These are phyloP conservation scores for Candida alai DNA, from an alignment of 805 yeast species.

Conservation along the genomic window DNA sequence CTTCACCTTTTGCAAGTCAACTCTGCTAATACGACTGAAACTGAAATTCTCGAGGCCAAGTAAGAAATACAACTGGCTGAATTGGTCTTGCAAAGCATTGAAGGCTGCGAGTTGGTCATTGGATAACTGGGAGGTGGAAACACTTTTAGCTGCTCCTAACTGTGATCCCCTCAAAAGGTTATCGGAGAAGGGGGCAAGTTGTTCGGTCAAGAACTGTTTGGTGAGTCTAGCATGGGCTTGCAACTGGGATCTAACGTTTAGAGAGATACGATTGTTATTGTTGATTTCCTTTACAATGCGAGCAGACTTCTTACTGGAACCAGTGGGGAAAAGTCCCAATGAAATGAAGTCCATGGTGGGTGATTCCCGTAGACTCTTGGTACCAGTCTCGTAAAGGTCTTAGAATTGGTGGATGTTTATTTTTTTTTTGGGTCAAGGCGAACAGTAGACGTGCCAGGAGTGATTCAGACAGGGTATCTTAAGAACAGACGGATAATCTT, in stretches of 20 bases:
- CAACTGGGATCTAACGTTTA: constrained; percentile 20
- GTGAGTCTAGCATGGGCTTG: constrained; percentile 19
- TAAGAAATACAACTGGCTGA: constrained; percentile 21
- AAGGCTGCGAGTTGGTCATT: constrained; percentile 2
- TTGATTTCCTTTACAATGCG: constrained; percentile 20
- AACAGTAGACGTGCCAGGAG: too few relatives aligned
- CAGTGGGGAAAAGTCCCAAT: constrained; percentile 9
- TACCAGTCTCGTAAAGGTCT: too few relatives aligned
- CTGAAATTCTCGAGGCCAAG: constrained; percentile 19
- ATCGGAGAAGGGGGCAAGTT: constrained; percentile 11
- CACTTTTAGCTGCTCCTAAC: too few relatives aligned
- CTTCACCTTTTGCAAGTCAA: constrained; percentile 10
- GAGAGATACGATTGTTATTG: constrained; percentile 29
- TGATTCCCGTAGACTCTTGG: too few relatives aligned
- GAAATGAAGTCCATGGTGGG: constrained; percentile 15
- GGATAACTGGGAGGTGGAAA: too few relatives aligned
- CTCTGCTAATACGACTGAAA: constrained; percentile 11
- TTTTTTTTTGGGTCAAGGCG: too few relatives aligned
- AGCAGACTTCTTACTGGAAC: constrained; percentile 4
- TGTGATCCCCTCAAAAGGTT: constrained; percentile 2
- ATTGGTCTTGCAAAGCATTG: constrained; percentile 15
- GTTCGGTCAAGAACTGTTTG: constrained; percentile 18
- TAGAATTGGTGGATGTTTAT: too few relatives aligned
- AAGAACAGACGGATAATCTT: too few relatives aligned
- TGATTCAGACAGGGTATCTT: too few relatives aligned